A percentile compares a stretch with the other conserved stretches of the same genome.
These are phyloP conservation scores for Penicillium sp. DNA, from an alignment of 2,329 filamentous ascomycete genomes.

Conservation along the genomic window DNA sequence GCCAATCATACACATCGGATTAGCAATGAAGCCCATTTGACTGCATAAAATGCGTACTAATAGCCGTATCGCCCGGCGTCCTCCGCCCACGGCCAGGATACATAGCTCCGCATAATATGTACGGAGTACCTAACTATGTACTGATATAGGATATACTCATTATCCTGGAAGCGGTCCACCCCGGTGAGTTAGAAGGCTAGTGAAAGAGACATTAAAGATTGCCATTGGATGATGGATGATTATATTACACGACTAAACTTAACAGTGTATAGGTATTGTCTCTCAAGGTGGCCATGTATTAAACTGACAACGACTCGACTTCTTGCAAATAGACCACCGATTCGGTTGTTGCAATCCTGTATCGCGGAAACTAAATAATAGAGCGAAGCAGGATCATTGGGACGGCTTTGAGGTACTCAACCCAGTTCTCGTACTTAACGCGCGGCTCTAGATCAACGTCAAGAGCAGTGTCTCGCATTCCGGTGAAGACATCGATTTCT, in stretches of 20 bases:
- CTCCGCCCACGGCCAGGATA: background rate
- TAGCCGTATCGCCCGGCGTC: background rate
- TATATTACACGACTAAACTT: too few relatives aligned
- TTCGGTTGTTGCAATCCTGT: background rate
- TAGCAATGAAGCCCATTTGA: too few relatives aligned
- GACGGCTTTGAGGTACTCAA: constrained; percentile 19
- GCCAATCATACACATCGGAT: background rate
- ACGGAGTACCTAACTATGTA: too few relatives aligned
- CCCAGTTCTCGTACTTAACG: constrained; percentile 21
- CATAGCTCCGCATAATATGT: too few relatives aligned
- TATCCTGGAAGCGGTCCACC: too few relatives aligned
- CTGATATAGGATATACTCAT: too few relatives aligned
- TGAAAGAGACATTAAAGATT: background rate
- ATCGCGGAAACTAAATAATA: background rate
- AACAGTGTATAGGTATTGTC: too few relatives aligned
- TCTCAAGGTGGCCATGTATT: too few relatives aligned
- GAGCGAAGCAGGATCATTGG: constrained; percentile 20
- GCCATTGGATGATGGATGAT: too few relatives aligned
- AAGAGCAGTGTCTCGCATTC: constrained; percentile 20
- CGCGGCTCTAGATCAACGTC: constrained; percentile 21
- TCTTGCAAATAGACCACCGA: background rate
- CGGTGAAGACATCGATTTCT: constrained; percentile 20
- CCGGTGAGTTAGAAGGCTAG: too few relatives aligned
- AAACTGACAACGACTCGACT: too few relatives aligned
- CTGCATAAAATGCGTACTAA: too few relatives aligned